Base-by-base conservation (phyloP, 139 green algal genomes). In the Gonium pectorale region DNA sequence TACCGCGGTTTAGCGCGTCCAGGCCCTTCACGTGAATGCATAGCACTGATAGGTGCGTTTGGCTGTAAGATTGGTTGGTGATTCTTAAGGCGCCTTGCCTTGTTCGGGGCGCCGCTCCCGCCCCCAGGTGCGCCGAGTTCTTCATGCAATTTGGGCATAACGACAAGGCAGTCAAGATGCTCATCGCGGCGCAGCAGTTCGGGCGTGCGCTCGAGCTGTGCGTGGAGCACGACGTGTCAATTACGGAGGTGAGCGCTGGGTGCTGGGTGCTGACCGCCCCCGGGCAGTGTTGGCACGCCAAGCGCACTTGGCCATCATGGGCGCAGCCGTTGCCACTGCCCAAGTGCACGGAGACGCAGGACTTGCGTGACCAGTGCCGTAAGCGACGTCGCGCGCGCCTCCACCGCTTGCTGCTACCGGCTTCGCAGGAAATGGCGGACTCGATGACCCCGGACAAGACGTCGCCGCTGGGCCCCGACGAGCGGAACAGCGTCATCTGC, bases 341-440 rank as follows among this genome's bases (percentile, higher is more conserved):
- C n/a, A n/a, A n/a, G n/a, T n/a, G n/a, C n/a, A n/a, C n/a, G n/a
- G n/a, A n/a, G n/a, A n/a, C n/a, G n/a, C n/a, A n/a, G n/a, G n/a
- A n/a, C n/a, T n/a, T n/a, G n/a, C n/a, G n/a, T n/a, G n/a, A n/a
- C n/a, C n/a, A n/a, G n/a, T n/a, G n/a, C n/a, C n/a, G n/a, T n/a
- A n/a, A n/a, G 33, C n/a, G 63, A 8, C 19, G 63, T 38, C 15
- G n/a, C 7, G 63, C 19, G 13, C n/a, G 19, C 19, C 56, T 66
- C 19, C 56, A 33, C 17, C 56, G 9, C 56, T 26, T 56, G 49
- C 49, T 56, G 13, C 13, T 56, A 56, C 49, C 49, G 13, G 13
- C 49, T 17, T 17, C 56, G 67, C 81, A 94, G 86, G 90, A 94
- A 71, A 93, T 97, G 89, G 94, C 94, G 22, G 94, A 97, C 79